These are phyloP conservation scores for Yamadazyma olivae DNA, from an alignment of 805 yeast genomes.

Conservation along the genomic window DNA sequence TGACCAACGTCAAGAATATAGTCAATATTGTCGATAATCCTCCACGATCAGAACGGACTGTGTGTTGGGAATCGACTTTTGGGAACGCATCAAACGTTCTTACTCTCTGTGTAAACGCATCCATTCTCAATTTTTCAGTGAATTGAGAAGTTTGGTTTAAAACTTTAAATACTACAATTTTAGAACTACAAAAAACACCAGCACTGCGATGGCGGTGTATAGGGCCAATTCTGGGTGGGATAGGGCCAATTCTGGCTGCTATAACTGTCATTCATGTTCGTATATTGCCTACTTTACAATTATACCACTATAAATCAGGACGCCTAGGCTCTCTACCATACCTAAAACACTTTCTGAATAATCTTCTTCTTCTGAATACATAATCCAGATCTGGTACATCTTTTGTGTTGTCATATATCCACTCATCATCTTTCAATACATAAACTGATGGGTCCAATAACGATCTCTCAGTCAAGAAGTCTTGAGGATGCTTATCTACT, in stretches of 20 bases:
- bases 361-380: slow-evolving; percentile 57
- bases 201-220: too few species aligned
- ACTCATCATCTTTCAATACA: slow-evolving; percentile 25
- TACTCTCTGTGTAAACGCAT: slow-evolving; percentile 35
- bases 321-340: slow-evolving; percentile 25
- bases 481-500: slow-evolving; percentile 50
- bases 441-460: slow-evolving; percentile 16
- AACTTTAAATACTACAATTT: too few species aligned
- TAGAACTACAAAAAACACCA: too few species aligned
- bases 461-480: slow-evolving; percentile 52
- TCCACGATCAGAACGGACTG: slow-evolving; percentile 73
- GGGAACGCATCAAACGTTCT: slow-evolving; percentile 47
- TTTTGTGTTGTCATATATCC: slow-evolving; percentile 46
- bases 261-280: too few species aligned
- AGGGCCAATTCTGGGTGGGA: too few species aligned
- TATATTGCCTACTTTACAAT: neutral
- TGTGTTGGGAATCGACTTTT: slow-evolving; percentile 49
- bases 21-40: slow-evolving; percentile 69
- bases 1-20: slow-evolving; percentile 56
- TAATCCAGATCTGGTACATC: slow-evolving; percentile 28
- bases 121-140: slow-evolving; percentile 21
- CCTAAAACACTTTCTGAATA: slow-evolving; percentile 50
- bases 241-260: too few species aligned
- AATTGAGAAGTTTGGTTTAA: too few species aligned
- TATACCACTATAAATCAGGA: neutral